Evolutionary conservation across 805 yeast genomes (phyloP).

Genomic region (Ascoidea asiatica): DNA sequence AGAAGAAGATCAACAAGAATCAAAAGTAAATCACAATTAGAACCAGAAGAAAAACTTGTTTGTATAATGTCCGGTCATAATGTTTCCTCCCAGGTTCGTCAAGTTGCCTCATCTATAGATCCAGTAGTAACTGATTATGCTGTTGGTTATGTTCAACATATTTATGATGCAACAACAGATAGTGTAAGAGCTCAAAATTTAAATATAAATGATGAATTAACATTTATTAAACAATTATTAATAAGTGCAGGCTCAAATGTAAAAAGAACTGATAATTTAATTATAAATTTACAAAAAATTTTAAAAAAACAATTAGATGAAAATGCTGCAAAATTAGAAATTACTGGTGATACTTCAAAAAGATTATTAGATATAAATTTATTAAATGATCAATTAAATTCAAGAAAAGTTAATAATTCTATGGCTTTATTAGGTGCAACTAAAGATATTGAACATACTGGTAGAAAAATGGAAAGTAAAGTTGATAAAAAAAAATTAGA

Average conservation of each 20-base stretch:
- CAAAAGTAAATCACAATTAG: too few relatives aligned
- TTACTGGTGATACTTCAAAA: conserved; percentile 81
- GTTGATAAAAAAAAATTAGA: conserved; percentile 95
- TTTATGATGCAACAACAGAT: conserved; percentile 67
- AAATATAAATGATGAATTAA: conserved; percentile 53
- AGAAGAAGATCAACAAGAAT: too few relatives aligned
- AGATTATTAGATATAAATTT: conserved; percentile 72
- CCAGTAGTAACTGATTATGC: conserved; percentile 81
- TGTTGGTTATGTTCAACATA: conserved; percentile 77
- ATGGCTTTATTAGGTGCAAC: conserved; percentile 67
- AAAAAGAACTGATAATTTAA: conserved; percentile 37
- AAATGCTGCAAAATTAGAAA: conserved; percentile 58
- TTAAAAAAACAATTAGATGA: conserved; percentile 42
- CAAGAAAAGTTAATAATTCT: conserved; percentile 63
- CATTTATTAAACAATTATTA: conserved; percentile 51
- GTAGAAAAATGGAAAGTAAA: conserved; percentile 82
- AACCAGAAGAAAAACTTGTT: too few relatives aligned
- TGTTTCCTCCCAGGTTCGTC: conserved; percentile 65
- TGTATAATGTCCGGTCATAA: too few relatives aligned
- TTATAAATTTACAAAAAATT: conserved; percentile 30
- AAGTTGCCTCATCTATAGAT: conserved; percentile 78
- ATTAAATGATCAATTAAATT: conserved; percentile 43
- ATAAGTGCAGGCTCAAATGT: conserved; percentile 72
- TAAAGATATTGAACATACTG: conserved; percentile 81
- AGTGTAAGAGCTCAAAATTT: conserved; percentile 67